Conservation (phyloP, 2,329 filamentous ascomycete genomes). For the Cladosporium sphaerospermum region DNA sequence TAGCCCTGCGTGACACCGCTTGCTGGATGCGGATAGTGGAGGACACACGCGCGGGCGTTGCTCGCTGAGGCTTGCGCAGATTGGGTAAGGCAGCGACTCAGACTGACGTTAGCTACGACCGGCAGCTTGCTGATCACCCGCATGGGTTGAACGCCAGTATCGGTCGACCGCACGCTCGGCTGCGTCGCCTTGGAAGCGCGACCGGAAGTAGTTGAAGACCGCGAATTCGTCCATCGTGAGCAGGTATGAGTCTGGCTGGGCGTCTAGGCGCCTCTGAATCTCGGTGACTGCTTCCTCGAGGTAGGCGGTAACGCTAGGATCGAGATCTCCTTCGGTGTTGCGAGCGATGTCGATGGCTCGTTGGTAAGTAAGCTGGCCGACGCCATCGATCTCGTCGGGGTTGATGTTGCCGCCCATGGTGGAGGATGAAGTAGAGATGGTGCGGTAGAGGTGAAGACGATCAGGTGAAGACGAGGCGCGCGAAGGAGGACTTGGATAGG, state of each 20-base stretch:
- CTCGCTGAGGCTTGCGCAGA: neutral
- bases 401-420: slow-evolving; percentile 38
- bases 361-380: slow-evolving; percentile 47
- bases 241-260: slow-evolving; percentile 62
- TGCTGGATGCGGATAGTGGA: too few relatives aligned
- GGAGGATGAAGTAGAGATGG: slow-evolving; percentile 11
- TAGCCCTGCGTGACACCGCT: slow-evolving; percentile 2
- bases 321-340: slow-evolving; percentile 62
- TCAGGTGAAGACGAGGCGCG: slow-evolving; percentile 16
- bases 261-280: slow-evolving; percentile 63
- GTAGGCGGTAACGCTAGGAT: slow-evolving; percentile 56
- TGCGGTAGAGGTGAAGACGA: slow-evolving; percentile 10
- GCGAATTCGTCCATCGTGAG: slow-evolving; percentile 73
- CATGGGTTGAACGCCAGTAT: slow-evolving; percentile 46
- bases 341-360: slow-evolving; percentile 70
- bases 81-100: slow-evolving; percentile 2
- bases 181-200: slow-evolving; percentile 53
- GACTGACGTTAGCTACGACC: slow-evolving; percentile 9
- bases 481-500: slow-evolving; percentile 25
- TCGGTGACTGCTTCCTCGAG: slow-evolving; percentile 58
- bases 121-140: neutral
- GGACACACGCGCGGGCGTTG: too few relatives aligned
- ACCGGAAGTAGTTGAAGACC: slow-evolving; percentile 78
- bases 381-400: slow-evolving; percentile 23
- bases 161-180: slow-evolving; percentile 49